A percentile compares a stretch with the other conserved stretches of the same genome.
Conservation (phyloP, 2,329 filamentous ascomycete species). For the Endothia cerciana region DNA sequence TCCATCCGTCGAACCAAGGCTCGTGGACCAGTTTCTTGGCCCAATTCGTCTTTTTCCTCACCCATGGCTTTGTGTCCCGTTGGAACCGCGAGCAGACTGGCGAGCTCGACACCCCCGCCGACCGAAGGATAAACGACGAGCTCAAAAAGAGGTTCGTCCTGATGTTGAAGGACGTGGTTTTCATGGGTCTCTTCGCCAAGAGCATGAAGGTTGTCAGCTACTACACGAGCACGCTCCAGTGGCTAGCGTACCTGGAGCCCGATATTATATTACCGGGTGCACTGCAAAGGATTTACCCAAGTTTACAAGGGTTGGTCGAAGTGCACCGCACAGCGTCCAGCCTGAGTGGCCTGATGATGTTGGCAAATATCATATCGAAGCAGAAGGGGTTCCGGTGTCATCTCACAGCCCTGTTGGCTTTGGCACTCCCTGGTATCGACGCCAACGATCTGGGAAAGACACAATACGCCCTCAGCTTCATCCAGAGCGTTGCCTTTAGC, state of each 20-base stretch:
- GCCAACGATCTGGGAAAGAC: conserved; percentile 98
- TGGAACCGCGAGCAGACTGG: conserved; percentile 96
- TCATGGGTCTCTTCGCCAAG: conserved; percentile 98
- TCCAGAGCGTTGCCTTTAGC: conserved; percentile 94
- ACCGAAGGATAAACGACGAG: conserved; percentile 77
- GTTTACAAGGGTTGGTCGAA: conserved; percentile 93
- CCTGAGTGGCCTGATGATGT: conserved; percentile 86
- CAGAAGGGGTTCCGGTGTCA: conserved; percentile 97
- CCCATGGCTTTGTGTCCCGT: conserved; percentile 94
- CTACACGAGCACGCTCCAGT: conserved; percentile 87
- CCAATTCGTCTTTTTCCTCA: conserved; percentile 88
- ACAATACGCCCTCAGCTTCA: conserved; percentile 89
- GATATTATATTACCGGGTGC: conserved; percentile 90
- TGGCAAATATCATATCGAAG: conserved; percentile 87
- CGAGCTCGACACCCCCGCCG: conserved; percentile 83
- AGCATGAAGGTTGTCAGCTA: conserved; percentile 89
- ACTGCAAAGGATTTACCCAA: conserved; percentile 93
- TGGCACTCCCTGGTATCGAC: conserved; percentile 93
- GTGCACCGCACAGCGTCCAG: conserved; percentile 96
- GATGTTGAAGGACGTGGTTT: conserved; percentile 87
- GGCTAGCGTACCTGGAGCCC: conserved; percentile 87
- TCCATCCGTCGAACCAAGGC: conserved; percentile 96
- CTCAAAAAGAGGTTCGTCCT: conserved; percentile 88
- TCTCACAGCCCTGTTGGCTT: conserved; percentile 88
- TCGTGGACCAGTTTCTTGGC: conserved; percentile 87